Base-by-base conservation (phyloP, 2,329 filamentous ascomycete genomes). In the Diplodia intermedia region DNA sequence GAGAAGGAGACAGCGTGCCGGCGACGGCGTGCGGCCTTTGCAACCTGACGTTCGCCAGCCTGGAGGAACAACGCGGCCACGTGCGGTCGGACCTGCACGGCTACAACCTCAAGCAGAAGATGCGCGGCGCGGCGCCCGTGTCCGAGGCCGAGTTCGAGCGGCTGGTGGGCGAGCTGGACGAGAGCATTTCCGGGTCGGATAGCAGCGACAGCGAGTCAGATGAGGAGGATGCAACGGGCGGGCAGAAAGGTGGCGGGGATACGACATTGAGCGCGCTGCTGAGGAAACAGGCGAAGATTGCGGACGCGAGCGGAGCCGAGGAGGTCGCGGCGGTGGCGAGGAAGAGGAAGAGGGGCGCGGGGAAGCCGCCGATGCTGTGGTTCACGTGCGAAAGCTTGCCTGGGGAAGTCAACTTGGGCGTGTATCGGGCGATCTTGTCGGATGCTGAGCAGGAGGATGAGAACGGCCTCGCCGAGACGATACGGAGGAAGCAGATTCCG, bases 101-200 rank as follows among this genome's bases (percentile, higher is more conserved):
- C 71, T 99, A 97, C 81, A 99, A 99, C 77, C 81, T 98, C 70
- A 98, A 97, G 80, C 91, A 94, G 77, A 97, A 92, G 82, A 82
- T 97, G 68, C 89, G 92, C 56, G 92, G 92, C 0, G 84, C 85
- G 68, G 86, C 85, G 11, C 80, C 91, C 0, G 90, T 97, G 1
- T 87, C 88, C 1, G 95, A 99, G 75, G 78, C 76, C 8, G 93
- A 97, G 40, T 99, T 99, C 72, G 92, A 95, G 77, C 92, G 90
- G 76, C 85, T 97, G 7, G 85, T 98, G 8, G 92, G 89, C 72
- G 88, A 95, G 69, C 83, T 99, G 40, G 92, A 97, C 73, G 94
- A 99, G 82, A 95, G 91, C 74, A 86, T 96, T 69, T 98, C 95
- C 1, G 95, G 96, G 15, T 97, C 93, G 1, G 88, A 89, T 38